Percentiles rank a stretch among this genome's conserved stretches.
These are phyloP conservation scores for Ustilago bromivora DNA, from an alignment of 1,284 basidiomycete genomes.

Conservation along the genomic window DNA sequence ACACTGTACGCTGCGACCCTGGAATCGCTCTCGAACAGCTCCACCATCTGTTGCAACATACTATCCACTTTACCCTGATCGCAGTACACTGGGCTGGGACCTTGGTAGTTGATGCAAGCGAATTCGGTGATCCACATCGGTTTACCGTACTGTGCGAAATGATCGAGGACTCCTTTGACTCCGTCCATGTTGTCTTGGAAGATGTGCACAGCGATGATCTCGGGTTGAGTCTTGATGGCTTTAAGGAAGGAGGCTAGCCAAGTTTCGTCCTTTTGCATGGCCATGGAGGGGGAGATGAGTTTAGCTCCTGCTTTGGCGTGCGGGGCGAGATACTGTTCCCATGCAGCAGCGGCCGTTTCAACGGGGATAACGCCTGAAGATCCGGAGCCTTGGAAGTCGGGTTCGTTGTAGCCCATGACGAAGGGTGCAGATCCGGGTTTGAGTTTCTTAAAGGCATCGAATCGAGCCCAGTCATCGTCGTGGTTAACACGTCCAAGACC, in stretches of 20 bases:
- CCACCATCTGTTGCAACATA: slow-evolving; percentile 46
- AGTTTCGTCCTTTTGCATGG: slow-evolving; percentile 58
- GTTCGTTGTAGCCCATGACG: slow-evolving; percentile 59
- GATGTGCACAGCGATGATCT: slow-evolving; percentile 62
- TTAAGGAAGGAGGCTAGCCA: slow-evolving; percentile 51
- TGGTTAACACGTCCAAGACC: slow-evolving; percentile 51
- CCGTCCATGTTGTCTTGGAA: slow-evolving; percentile 59
- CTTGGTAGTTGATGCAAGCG: slow-evolving; percentile 57
- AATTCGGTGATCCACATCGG: slow-evolving; percentile 61
- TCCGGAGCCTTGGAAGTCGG: slow-evolving; percentile 53
- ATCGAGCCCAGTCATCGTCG: slow-evolving; percentile 53
- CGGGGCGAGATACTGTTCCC: slow-evolving; percentile 56
- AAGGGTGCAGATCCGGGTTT: slow-evolving; percentile 33
- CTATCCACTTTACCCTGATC: slow-evolving; percentile 44
- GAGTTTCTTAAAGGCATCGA: slow-evolving; percentile 54
- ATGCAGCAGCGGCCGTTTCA: slow-evolving; percentile 41
- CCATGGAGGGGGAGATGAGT: slow-evolving; percentile 56
- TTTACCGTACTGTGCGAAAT: slow-evolving; percentile 54
- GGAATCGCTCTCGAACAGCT: slow-evolving; percentile 52
- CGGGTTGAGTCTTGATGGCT: slow-evolving; percentile 51
- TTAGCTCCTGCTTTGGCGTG: slow-evolving; percentile 49
- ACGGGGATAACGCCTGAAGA: slow-evolving; percentile 48
- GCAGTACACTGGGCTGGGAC: slow-evolving; percentile 43
- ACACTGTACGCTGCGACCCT: slow-evolving; percentile 55
- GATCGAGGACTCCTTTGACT: slow-evolving; percentile 53